Base-by-base conservation (phyloP, 257 asterid species). In the Nicotiana obtusifolia region DNA sequence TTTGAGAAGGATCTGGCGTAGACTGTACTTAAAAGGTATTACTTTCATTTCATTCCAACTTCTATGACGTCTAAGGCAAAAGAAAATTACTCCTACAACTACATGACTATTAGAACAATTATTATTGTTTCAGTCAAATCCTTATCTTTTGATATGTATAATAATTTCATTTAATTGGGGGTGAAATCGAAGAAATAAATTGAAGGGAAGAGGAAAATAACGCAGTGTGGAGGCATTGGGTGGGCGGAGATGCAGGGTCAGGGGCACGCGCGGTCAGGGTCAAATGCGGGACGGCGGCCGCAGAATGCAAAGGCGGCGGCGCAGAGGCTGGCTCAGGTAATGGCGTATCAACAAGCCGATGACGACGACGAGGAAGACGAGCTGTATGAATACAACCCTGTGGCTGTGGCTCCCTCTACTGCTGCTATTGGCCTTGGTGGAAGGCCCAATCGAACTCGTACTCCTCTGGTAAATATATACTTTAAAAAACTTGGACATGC, bases 241-340 rank as follows among this genome's bases (percentile, higher is more conserved):
- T 52, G 19, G 57, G 57, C 57, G 57, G 19, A 52, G 41, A 64
- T 64, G 75, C 49, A 66, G 1, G 79, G 79, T 4, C 79, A 73
- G 0, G 79, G 79, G 8, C 62, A 73, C 44, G 37, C 94, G 4
- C 88, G 94, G 54, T 87, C 97, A 7, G 33, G 91, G 9, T 83
- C 90, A 75, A 69, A 82, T 82, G 71, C 89, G 0, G 62, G 62
- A 86, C 89, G 85, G 87, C 90, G 87, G 64, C 93, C 97, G 10
- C 96, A 89, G 77, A 88, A 89, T 80, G 85, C 97, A 19, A 95
- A 92, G 89, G 98, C 92, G 73, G 99, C 99, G 16, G 99, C 99
- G 68, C 97, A 91, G 78, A 90, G 90, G 92, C 95, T 95, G 60
- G 99, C 97, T 57, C 89, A 82, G 86, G 95, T 92, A 37, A 95